A percentile compares a stretch with the other conserved stretches of the same genome.
phyloP scores from a whole-genome alignment of 306 rosid species.

The Cercis canadensis region DNA sequence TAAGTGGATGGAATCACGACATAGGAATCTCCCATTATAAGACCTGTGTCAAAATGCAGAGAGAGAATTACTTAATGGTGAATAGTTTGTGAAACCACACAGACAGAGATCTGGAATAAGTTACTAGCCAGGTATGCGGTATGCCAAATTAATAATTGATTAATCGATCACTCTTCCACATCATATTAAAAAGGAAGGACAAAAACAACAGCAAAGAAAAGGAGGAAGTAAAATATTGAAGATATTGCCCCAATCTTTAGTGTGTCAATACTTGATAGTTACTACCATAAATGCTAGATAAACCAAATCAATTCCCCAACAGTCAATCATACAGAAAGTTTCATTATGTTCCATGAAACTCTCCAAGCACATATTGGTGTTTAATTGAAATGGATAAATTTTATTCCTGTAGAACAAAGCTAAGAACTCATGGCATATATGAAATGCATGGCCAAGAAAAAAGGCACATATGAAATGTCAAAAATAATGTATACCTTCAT shows the following conservation, averaged over 20 bases:
- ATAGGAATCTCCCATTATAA: slow-evolving; percentile 67
- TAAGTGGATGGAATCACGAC: slow-evolving; percentile 59
- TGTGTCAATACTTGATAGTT: background rate
- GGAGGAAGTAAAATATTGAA: slow-evolving; percentile 28
- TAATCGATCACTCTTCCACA: slow-evolving; percentile 7
- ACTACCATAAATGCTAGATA: slow-evolving; percentile 15
- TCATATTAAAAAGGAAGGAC: slow-evolving; percentile 29
- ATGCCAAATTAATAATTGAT: slow-evolving; percentile 7
- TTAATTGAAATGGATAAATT: slow-evolving; percentile 14
- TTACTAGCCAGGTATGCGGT: background rate
- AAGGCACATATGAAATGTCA: slow-evolving; percentile 36
- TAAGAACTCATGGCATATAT: slow-evolving; percentile 29
- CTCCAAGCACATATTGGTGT: background rate
- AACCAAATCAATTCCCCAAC: slow-evolving; percentile 29
- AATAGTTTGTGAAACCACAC: slow-evolving; percentile 7
- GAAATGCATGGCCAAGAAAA: slow-evolving; percentile 3
- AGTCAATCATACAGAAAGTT: slow-evolving; percentile 27
- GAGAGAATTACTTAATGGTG: slow-evolving; percentile 21
- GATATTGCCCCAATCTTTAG: background rate
- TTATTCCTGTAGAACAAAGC: slow-evolving; percentile 7
- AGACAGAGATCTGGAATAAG: background rate
- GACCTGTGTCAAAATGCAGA: slow-evolving; percentile 55
- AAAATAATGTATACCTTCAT: slow-evolving; percentile 63
- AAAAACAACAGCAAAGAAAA: background rate
- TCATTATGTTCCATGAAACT: slow-evolving; percentile 24